A percentile compares a stretch with the other conserved stretches of the same genome.
Evolutionary conservation across 805 yeast species (phyloP).

Genomic region (Pichia membranifaciens): DNA sequence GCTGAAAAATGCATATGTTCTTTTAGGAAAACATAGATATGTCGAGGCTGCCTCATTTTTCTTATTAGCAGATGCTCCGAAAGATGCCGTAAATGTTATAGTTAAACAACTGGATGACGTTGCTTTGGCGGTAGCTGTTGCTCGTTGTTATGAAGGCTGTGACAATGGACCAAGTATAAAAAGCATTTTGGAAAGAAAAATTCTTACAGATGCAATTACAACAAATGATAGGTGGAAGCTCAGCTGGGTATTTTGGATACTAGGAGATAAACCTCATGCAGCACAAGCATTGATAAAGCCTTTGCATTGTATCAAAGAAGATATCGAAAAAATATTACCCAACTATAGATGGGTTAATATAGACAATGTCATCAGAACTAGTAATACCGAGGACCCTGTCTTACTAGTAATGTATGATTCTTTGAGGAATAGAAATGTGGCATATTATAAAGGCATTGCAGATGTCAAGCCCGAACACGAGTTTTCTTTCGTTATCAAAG

Average conservation of each 20-base stretch:
- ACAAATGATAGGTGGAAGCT: constrained; percentile 75
- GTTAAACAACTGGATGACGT: constrained; percentile 61
- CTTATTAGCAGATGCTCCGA: constrained; percentile 65
- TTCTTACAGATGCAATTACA: constrained; percentile 52
- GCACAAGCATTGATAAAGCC: constrained; percentile 61
- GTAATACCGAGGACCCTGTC: constrained; percentile 67
- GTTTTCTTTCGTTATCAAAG: constrained; percentile 53
- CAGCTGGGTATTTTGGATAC: constrained; percentile 75
- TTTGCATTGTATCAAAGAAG: constrained; percentile 35
- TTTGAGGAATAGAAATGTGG: constrained; percentile 48
- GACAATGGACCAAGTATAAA: constrained; percentile 51
- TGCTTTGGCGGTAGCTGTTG: constrained; percentile 72
- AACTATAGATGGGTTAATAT: constrained; percentile 30
- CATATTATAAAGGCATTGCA: constrained; percentile 45
- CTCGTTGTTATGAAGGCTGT: constrained; percentile 63
- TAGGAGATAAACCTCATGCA: constrained; percentile 43
- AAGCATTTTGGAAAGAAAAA: constrained; percentile 40
- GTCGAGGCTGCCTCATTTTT: constrained; percentile 88
- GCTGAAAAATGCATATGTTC: constrained; percentile 83
- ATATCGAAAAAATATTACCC: constrained; percentile 25
- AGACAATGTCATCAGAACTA: constrained; percentile 31
- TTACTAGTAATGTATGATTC: constrained; percentile 58
- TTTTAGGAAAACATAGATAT: constrained; percentile 81
- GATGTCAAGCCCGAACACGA: constrained; percentile 44
- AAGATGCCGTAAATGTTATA: constrained; percentile 73